Conservation (phyloP, 2,329 filamentous ascomycete genomes). For the Fusarium continuum region DNA sequence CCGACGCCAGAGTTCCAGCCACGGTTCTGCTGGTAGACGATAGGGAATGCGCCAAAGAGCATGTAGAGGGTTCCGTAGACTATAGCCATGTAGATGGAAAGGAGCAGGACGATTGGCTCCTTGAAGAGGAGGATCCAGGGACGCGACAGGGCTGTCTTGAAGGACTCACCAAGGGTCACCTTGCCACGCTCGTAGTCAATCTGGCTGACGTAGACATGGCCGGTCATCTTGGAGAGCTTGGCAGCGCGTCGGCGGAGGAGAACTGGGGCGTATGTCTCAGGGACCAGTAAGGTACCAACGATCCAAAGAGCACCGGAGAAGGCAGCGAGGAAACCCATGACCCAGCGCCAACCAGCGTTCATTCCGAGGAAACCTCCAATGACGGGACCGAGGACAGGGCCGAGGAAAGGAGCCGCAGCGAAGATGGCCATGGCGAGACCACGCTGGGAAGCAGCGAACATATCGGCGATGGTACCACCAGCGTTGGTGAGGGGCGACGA, state of each 20-base stretch:
- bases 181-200: slow-evolving; percentile 46
- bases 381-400: slow-evolving; percentile 60
- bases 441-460: slow-evolving; percentile 80
- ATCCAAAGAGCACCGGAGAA: slow-evolving; percentile 71
- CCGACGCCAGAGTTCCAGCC: slow-evolving; percentile 34
- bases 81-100: slow-evolving; percentile 83
- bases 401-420: slow-evolving; percentile 78
- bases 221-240: slow-evolving; percentile 34
- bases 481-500: slow-evolving; percentile 62
- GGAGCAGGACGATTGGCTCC: slow-evolving; percentile 82
- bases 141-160: slow-evolving; percentile 73
- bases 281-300: slow-evolving; percentile 80
- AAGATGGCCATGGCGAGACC: slow-evolving; percentile 86
- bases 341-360: slow-evolving; percentile 77
- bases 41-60: slow-evolving; percentile 74
- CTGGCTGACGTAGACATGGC: slow-evolving; percentile 31
- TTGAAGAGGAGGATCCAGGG: slow-evolving; percentile 53
- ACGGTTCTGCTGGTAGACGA: slow-evolving; percentile 67
- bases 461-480: slow-evolving; percentile 76
- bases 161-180: slow-evolving; percentile 55
- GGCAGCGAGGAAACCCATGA: slow-evolving; percentile 85
- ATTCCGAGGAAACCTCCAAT: slow-evolving; percentile 78
- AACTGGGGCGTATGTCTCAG: slow-evolving; percentile 83
- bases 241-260: slow-evolving; percentile 60
- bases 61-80: slow-evolving; percentile 76